A percentile compares a stretch with the other conserved stretches of the same genome.
These are phyloP conservation scores for Rhododendron mucronatum DNA, from an alignment of 148 eudicot species.

Conservation along the genomic window DNA sequence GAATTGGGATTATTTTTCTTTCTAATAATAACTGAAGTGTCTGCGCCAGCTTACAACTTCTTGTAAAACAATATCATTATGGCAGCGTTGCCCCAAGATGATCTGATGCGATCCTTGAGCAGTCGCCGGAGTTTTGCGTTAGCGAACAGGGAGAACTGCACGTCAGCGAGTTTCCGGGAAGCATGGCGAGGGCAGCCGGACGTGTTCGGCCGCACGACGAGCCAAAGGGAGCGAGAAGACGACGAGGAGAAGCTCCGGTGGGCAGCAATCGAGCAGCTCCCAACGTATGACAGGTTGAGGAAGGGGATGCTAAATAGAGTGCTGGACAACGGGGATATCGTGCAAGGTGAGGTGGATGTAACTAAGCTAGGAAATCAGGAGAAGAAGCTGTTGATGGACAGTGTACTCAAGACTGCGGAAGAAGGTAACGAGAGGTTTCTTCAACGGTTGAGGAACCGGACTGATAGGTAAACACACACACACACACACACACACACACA, in stretches of 20 bases:
- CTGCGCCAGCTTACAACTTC: not conserved
- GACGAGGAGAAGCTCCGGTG: conserved; percentile 27
- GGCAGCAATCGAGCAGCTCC: conserved; percentile 36
- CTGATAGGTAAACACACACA: conserved; percentile 21
- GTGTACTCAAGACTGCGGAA: conserved; percentile 30
- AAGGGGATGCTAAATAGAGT: conserved; percentile 35
- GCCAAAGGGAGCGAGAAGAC: conserved; percentile 13
- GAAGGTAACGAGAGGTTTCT: conserved; percentile 47
- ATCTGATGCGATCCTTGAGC: not conserved
- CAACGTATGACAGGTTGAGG: conserved; percentile 37
- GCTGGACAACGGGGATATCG: conserved; percentile 31
- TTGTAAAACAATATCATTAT: not conserved
- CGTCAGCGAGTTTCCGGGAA: conserved; percentile 11
- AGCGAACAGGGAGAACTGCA: not conserved
- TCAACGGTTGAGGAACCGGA: conserved; percentile 32
- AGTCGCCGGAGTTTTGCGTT: not conserved
- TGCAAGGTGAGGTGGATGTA: conserved; percentile 36
- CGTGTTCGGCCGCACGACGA: conserved; percentile 16
- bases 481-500: not conserved
- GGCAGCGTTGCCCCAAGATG: not conserved
- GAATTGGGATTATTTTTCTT: no score
- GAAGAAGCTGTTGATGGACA: conserved; percentile 33
- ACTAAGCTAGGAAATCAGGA: conserved; percentile 33
- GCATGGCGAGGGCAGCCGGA: conserved; percentile 15
- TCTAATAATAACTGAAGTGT: not conserved